Evolutionary conservation across 2,329 filamentous ascomycete genomes (phyloP).

Genomic region (Trichoderma gracile): DNA sequence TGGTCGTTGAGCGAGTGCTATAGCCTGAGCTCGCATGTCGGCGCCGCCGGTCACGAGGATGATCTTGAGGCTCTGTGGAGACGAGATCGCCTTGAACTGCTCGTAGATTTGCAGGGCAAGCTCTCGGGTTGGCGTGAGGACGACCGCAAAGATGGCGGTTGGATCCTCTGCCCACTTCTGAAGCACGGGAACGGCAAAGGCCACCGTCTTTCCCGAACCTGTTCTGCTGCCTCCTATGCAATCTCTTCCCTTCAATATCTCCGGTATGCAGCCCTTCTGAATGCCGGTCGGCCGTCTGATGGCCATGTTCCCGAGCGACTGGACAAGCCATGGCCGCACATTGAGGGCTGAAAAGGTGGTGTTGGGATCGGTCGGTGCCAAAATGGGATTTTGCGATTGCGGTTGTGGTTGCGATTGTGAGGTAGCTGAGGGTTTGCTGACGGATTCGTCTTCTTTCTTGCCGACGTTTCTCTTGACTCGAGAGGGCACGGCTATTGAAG

Average conservation of each 20-base stretch:
- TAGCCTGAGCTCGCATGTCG: conserved; percentile 89
- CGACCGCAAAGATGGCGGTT: conserved; percentile 82
- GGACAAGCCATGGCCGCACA: conserved; percentile 84
- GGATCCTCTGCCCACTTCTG: conserved; percentile 94
- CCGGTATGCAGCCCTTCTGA: conserved; percentile 88
- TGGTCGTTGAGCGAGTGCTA: conserved; percentile 76
- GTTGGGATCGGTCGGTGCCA: conserved; percentile 57
- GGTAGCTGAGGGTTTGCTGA: conserved; percentile 1
- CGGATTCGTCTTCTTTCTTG: conserved; percentile 27
- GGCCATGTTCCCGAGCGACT: conserved; percentile 72
- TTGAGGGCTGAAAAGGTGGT: conserved; percentile 70
- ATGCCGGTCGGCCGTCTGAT: conserved; percentile 90
- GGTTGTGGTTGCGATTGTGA: conserved; percentile 28
- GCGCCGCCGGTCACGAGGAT: conserved; percentile 88
- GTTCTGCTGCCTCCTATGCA: conserved; percentile 94
- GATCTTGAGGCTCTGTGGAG: conserved; percentile 82
- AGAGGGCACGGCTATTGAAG: conserved; percentile 54
- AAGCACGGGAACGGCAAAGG: conserved; percentile 91
- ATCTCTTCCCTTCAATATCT: conserved; percentile 86
- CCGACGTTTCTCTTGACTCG: conserved; percentile 49
- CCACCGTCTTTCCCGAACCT: conserved; percentile 95
- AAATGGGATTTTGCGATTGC: conserved; percentile 40
- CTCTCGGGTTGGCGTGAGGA: conserved; percentile 88
- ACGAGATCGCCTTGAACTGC: conserved; percentile 90
- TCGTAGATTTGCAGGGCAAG: conserved; percentile 95